A percentile compares a stretch with the other conserved stretches of the same genome.
These are phyloP conservation scores for Lophiostoma macrostomum DNA, from an alignment of 495 filamentous ascomycete genomes.

Conservation along the genomic window DNA sequence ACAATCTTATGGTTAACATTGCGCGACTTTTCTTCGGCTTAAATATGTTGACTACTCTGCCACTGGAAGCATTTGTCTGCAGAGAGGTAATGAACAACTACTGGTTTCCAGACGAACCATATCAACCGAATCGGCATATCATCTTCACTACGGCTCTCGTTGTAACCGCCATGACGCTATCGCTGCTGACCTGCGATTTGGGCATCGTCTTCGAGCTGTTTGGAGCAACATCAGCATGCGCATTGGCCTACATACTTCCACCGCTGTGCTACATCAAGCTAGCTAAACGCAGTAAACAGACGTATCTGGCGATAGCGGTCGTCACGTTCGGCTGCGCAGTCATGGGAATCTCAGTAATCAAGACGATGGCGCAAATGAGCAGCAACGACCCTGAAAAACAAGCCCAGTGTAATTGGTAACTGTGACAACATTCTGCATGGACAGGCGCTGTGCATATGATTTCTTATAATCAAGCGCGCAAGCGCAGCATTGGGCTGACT, in stretches of 20 bases:
- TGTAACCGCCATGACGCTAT: conserved; percentile 69
- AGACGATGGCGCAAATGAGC: conserved; percentile 35
- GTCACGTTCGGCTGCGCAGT: conserved; percentile 32
- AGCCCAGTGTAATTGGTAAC: conserved; percentile 7
- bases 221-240: conserved; percentile 89
- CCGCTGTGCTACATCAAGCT: conserved; percentile 94
- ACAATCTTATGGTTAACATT: conserved; percentile 89
- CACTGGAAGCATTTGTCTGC: conserved; percentile 95
- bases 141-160: conserved; percentile 80
- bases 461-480: conserved; percentile 5
- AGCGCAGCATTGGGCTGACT: conserved; percentile 7
- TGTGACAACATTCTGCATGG: conserved; percentile 1
- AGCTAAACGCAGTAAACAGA: conserved; percentile 50
- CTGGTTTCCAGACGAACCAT: conserved; percentile 78
- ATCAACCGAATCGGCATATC: conserved; percentile 78
- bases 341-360: conserved; percentile 23
- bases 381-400: neutral
- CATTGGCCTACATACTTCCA: conserved; percentile 91
- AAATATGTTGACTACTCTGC: conserved; percentile 97
- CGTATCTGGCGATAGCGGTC: conserved; percentile 21
- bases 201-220: conserved; percentile 94
- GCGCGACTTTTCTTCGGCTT: conserved; percentile 88
- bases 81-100: conserved; percentile 94
- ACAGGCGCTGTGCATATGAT: conserved; percentile 1
- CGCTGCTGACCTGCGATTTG: conserved; percentile 84